A percentile compares a stretch with the other conserved stretches of the same genome.
phyloP scores from a whole-genome alignment of 1,284 basidiomycete genomes.

The Waitea zeae region DNA sequence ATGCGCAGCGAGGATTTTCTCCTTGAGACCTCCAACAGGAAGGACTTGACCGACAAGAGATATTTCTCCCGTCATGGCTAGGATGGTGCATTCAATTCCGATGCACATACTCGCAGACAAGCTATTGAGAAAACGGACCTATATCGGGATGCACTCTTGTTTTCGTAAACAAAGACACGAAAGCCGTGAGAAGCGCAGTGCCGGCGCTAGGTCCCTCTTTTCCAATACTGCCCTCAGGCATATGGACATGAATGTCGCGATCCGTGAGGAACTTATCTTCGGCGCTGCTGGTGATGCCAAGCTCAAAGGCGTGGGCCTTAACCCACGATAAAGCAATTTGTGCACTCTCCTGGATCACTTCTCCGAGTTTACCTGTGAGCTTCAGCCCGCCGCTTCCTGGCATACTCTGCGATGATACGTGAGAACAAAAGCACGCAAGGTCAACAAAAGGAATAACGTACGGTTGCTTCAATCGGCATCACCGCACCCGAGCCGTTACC shows the following conservation, averaged over 20 bases:
- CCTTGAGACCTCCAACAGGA: constrained; percentile 86
- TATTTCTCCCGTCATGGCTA: constrained; percentile 93
- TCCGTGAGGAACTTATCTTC: constrained; percentile 71
- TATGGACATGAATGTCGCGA: constrained; percentile 82
- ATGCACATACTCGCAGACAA: too few relatives aligned
- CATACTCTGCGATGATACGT: constrained; percentile 46
- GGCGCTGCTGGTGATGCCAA: constrained; percentile 66
- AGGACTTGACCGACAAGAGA: constrained; percentile 85
- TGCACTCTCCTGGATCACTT: constrained; percentile 92
- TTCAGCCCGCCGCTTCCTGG: constrained; percentile 83
- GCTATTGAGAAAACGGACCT: constrained; percentile 28
- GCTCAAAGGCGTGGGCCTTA: constrained; percentile 75
- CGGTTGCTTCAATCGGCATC: constrained; percentile 92
- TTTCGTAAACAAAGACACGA: constrained; percentile 82
- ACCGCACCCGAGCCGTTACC: constrained; percentile 94
- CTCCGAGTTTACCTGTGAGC: constrained; percentile 92
- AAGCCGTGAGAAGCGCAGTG: constrained; percentile 81
- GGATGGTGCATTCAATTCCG: neutral
- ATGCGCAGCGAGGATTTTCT: constrained; percentile 91
- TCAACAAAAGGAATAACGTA: constrained; percentile 19
- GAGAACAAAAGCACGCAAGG: neutral
- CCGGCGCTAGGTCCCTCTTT: constrained; percentile 97
- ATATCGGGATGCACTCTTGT: constrained; percentile 74
- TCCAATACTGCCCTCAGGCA: constrained; percentile 94
- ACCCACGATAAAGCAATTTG: constrained; percentile 92